Percentiles rank a stretch among this genome's conserved stretches.
Evolutionary conservation across 2,329 filamentous ascomycete genomes (phyloP).

Genomic region (Alternaria metachromatica): DNA sequence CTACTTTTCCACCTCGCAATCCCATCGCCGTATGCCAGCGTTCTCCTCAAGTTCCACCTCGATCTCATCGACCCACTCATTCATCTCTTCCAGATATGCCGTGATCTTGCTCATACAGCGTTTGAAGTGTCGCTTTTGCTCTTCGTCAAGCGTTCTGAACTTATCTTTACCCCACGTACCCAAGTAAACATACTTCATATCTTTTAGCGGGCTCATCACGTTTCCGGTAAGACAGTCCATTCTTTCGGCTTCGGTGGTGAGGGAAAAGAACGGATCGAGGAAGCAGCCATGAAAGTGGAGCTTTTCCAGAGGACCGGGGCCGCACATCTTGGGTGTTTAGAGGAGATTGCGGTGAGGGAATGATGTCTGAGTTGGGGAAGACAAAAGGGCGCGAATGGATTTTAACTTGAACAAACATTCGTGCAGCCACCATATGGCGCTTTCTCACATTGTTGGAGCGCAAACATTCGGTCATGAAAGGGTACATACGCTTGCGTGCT

Average conservation of each 20-base stretch:
- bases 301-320: not conserved
- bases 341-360: not conserved
- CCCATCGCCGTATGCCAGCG: not conserved
- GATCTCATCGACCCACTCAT: not conserved
- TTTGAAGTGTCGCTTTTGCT: not conserved
- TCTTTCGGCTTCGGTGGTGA: not conserved
- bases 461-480: not conserved
- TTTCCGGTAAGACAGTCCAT: not conserved
- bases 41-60: not conserved
- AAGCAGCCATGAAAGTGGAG: not conserved
- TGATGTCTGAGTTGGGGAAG: not conserved
- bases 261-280: not conserved
- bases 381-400: no score
- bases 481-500: not conserved
- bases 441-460: not conserved
- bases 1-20: not conserved
- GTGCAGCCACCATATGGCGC: no score
- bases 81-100: not conserved
- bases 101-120: not conserved
- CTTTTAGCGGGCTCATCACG: not conserved
- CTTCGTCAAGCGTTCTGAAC: not conserved
- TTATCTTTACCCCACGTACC: not conserved
- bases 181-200: not conserved
- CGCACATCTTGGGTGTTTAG: not conserved
- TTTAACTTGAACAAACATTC: not conserved